Conservation (phyloP, 768 basidiomycete species). For the Filobasidium wieringae region DNA sequence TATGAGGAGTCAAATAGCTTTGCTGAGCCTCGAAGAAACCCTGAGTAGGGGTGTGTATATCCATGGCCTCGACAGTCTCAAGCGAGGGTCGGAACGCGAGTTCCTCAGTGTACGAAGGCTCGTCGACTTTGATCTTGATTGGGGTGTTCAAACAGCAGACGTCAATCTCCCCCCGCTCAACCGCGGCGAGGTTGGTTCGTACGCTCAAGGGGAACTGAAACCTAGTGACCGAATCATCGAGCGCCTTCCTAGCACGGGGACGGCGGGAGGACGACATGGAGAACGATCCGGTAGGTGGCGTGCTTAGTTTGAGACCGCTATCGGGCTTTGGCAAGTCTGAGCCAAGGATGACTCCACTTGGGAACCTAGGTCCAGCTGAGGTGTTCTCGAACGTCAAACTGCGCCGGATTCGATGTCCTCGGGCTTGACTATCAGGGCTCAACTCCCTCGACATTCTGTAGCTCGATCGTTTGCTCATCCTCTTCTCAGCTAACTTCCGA, state of each 20-base stretch:
- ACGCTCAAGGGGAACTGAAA: conserved; percentile 3
- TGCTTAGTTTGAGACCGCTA: not conserved
- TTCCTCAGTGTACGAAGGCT: not conserved
- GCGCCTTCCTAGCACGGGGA: not conserved
- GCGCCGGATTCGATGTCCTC: not conserved
- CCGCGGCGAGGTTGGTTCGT: not conserved
- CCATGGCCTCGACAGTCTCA: not conserved
- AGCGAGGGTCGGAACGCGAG: not conserved
- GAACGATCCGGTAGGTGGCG: not conserved
- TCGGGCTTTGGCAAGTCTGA: not conserved
- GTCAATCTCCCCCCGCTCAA: too few relatives aligned
- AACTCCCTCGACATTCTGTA: not conserved
- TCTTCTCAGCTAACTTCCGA: not conserved
- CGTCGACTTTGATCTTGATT: not conserved
- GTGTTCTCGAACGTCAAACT: not conserved
- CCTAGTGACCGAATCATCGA: conserved; percentile 11
- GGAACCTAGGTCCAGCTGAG: not conserved
- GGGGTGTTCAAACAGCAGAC: not conserved
- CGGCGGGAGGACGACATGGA: not conserved
- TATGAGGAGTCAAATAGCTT: not conserved
- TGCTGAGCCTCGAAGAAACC: not conserved
- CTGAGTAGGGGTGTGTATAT: not conserved
- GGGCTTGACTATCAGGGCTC: not conserved
- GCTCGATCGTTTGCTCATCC: too few relatives aligned
- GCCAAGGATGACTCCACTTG: not conserved